Conservation (phyloP, 495 filamentous ascomycete species). For the Aspergillus nanangensis region DNA sequence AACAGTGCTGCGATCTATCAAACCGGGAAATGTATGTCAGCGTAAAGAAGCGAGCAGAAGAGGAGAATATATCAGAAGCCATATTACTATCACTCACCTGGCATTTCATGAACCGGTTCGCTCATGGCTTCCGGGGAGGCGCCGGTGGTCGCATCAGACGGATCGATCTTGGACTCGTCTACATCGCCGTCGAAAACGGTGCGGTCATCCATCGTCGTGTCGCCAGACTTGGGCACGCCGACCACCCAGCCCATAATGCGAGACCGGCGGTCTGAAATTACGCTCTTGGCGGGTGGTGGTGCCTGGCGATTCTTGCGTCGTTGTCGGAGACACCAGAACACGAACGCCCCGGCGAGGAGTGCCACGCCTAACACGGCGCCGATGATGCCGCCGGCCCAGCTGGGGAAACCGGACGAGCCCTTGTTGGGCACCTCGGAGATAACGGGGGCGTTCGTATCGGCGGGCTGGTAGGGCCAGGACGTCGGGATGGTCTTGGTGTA, state of each 20-base stretch:
- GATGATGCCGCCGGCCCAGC: constrained; percentile 60
- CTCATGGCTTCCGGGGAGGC: neutral
- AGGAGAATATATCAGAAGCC: no score
- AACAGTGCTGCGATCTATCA: neutral
- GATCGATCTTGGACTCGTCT: neutral
- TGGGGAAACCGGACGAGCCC: constrained; percentile 42
- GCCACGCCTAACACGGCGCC: constrained; percentile 63
- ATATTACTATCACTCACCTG: no score
- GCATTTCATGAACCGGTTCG: constrained; percentile 10
- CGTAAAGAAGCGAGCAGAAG: neutral
- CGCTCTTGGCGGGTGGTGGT: neutral
- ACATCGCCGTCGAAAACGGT: constrained; percentile 3
- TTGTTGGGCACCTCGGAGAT: neutral
- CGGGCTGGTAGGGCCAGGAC: constrained; percentile 55
- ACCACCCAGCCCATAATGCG: constrained; percentile 9
- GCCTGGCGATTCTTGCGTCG: constrained; percentile 15
- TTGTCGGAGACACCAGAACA: constrained; percentile 51
- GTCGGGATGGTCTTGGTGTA: constrained; percentile 54
- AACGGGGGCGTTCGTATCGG: constrained; percentile 5
- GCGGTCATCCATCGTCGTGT: neutral
- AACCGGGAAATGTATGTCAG: neutral
- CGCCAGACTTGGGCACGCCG: neutral
- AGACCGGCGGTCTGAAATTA: neutral
- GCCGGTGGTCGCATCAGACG: neutral
- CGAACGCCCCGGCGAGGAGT: constrained; percentile 47